These are phyloP conservation scores for Phlegmacium glaucopus DNA, from an alignment of 768 basidiomycete genomes.

Conservation along the genomic window DNA sequence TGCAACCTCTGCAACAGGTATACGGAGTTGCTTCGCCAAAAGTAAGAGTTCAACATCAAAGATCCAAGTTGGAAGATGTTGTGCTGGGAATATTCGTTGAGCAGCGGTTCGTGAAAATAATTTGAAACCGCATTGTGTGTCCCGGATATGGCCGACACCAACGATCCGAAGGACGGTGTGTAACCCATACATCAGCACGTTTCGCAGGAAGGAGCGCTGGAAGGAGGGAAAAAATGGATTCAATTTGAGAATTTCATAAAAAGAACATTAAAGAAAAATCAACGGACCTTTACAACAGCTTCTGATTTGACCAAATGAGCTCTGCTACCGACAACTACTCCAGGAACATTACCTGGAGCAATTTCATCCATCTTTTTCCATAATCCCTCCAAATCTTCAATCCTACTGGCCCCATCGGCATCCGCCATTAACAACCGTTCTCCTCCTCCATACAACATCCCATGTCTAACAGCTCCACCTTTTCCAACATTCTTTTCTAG, in stretches of 20 bases:
- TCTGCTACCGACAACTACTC: conserved; percentile 81
- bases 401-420: conserved; percentile 90
- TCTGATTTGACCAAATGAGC: conserved; percentile 92
- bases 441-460: conserved; percentile 81
- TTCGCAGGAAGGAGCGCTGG: conserved; percentile 85
- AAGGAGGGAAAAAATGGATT: not conserved
- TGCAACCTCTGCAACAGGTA: conserved; percentile 83
- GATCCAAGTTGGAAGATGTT: conserved; percentile 91
- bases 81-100: conserved; percentile 76
- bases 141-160: conserved; percentile 86
- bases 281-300: conserved; percentile 84
- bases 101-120: conserved; percentile 85
- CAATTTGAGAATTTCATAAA: not conserved
- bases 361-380: conserved; percentile 72
- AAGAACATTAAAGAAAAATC: not conserved
- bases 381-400: conserved; percentile 78
- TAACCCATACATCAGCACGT: conserved; percentile 91
- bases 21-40: conserved; percentile 71
- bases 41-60: conserved; percentile 94
- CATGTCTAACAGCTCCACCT: conserved; percentile 90
- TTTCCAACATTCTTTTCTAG: conserved; percentile 85
- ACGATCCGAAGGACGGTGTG: conserved; percentile 87
- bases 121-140: conserved; percentile 98
- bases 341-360: conserved; percentile 43
- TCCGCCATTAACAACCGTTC: conserved; percentile 85